These are phyloP conservation scores for Diaporthe sp. DNA, from an alignment of 2,329 filamentous ascomycete species.

Conservation along the genomic window DNA sequence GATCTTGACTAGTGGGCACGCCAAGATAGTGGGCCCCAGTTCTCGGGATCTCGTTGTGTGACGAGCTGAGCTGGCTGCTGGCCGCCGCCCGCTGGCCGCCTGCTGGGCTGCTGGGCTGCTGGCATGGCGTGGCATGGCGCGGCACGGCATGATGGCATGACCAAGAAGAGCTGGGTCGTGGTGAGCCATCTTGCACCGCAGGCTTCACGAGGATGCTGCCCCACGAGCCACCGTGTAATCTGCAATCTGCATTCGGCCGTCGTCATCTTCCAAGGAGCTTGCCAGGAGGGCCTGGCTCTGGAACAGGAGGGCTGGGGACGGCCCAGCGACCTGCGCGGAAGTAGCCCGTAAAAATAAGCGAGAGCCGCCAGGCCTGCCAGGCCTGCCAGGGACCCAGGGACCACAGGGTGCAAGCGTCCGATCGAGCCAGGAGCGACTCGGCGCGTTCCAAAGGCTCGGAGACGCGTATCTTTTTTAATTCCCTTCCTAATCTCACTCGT, in stretches of 20 bases:
- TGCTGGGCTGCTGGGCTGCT: conserved; percentile 2
- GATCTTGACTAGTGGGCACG: conserved; percentile 31
- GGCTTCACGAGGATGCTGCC: conserved; percentile 11
- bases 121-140: conserved; percentile 26
- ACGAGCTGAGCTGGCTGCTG: conserved; percentile 24
- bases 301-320: conserved; percentile 25
- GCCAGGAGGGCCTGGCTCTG: conserved; percentile 17
- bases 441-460: conserved; percentile 4
- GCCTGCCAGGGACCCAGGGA: not conserved
- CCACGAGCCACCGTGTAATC: conserved; percentile 11
- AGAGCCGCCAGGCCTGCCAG: conserved; percentile 20
- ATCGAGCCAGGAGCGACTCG: conserved; percentile 20
- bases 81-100: conserved; percentile 9
- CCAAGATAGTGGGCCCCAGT: conserved; percentile 26
- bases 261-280: conserved; percentile 19
- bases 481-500: not conserved
- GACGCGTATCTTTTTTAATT: not conserved
- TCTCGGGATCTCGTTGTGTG: conserved; percentile 29
- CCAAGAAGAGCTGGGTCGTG: not conserved
- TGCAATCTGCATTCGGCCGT: not conserved
- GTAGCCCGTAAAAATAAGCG: conserved; percentile 26
- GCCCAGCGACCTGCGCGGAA: conserved; percentile 15
- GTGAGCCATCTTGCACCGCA: not conserved
- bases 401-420: conserved; percentile 1
- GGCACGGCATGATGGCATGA: conserved; percentile 27